Base-by-base conservation (phyloP, 495 filamentous ascomycete genomes). In the Staphylotrichum longicolle region DNA sequence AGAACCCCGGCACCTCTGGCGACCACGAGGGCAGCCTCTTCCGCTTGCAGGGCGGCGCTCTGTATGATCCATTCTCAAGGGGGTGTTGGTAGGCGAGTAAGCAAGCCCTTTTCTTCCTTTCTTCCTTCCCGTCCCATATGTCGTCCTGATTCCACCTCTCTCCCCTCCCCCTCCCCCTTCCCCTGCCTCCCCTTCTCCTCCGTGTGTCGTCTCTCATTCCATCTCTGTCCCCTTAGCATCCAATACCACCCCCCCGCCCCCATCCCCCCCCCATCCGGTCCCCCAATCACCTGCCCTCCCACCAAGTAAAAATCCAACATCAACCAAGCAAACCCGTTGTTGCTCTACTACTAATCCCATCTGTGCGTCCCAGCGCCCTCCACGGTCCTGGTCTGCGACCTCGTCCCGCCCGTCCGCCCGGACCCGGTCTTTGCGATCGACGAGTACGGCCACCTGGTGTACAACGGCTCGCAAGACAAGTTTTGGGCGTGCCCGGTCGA, bases 21-120 rank as follows among this genome's bases (percentile, higher is more conserved):
- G 14, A 12, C 40, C 40, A 9, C 0, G 14, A 12, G 40, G 7
- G 11, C 32, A 7, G 30, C 40, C 3, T 45, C 20, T 60, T 60
- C 32, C 33, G 15, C 5, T 39, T 56, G 0, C 14, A 32, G 5
- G 10, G 27, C 14, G 62, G 55, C 7, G 51, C 11, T 11, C 39
- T 64, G 34, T 51, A 51, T 20, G 57, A 60, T 34, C 4, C 52
- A 0, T 7, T 2, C 11, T 15, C 12, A 33, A 30, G 52, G 33
- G 52, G 51, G n/a, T 64, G 62, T 40, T 64, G 62, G 62, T 64
- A 57, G 62, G 51, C 57, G 41, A 12, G 62, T 64, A 55, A 5
- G 39, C 37, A 4, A 4, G 7, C 4, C 34, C n/a, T n/a, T 39
- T 45, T 27, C 8, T 44, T 8, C 35, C 40, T 42, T 4, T 44